phyloP scores from a whole-genome alignment of 352 stramenopile species.

The Globisporangium paddicum region DNA sequence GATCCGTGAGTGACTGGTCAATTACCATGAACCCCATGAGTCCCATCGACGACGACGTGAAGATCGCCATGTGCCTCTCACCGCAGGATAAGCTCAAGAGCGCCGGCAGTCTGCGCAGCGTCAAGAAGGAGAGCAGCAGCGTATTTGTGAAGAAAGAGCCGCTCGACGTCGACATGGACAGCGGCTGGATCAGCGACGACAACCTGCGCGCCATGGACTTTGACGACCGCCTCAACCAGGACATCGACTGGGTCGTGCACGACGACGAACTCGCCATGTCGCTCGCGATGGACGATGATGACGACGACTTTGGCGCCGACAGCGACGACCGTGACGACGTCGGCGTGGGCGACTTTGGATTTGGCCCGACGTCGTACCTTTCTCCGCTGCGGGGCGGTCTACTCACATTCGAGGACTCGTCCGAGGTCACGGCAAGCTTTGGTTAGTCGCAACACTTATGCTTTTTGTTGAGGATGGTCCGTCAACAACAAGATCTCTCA shows the following conservation, averaged over 20 bases:
- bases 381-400: conserved; percentile 46
- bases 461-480: conserved; percentile 33
- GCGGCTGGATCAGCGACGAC: conserved; percentile 75
- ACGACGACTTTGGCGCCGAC: conserved; percentile 41
- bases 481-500: conserved; percentile 9
- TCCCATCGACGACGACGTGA: conserved; percentile 40
- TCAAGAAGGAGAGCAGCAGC: conserved; percentile 30
- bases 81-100: conserved; percentile 63
- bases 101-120: conserved; percentile 5
- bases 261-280: conserved; percentile 63
- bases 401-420: conserved; percentile 16
- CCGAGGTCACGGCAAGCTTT: conserved; percentile 62
- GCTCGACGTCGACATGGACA: conserved; percentile 43
- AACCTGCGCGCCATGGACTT: conserved; percentile 71
- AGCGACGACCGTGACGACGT: conserved; percentile 33
- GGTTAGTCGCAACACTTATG: conserved; percentile 57
- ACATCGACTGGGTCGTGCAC: conserved; percentile 79
- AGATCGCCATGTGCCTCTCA: conserved; percentile 57
- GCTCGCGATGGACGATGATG: conserved; percentile 55
- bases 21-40: conserved; percentile 20
- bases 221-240: conserved; percentile 69
- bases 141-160: conserved; percentile 19
- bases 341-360: conserved; percentile 64
- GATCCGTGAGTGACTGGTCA: neutral
- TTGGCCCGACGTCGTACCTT: conserved; percentile 44